phyloP scores from a whole-genome alignment of 805 yeast genomes.

The Kregervanrija delftensis region DNA sequence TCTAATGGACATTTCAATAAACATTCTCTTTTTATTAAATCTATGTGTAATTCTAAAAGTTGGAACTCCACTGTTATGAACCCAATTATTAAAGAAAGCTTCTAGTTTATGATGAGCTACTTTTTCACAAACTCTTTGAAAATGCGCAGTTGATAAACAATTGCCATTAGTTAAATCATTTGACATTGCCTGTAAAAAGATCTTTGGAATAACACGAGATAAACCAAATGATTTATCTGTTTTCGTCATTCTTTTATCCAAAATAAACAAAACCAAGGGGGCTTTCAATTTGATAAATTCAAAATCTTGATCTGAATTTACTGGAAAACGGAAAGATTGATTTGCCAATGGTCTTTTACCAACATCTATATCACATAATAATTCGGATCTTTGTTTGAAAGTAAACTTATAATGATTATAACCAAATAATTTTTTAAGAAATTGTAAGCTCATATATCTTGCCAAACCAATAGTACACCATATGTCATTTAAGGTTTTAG shows the following conservation, averaged over 20 bases:
- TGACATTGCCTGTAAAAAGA: conserved; percentile 91
- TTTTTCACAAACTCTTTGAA: conserved; percentile 90
- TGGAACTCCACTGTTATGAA: conserved; percentile 83
- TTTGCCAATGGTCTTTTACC: conserved; percentile 77
- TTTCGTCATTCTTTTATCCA: conserved; percentile 91
- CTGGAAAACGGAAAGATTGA: conserved; percentile 61
- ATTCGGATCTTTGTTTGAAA: conserved; percentile 57
- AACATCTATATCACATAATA: conserved; percentile 65
- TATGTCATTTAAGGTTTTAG: conserved; percentile 66
- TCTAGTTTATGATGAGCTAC: conserved; percentile 84
- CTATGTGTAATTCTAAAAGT: conserved; percentile 81
- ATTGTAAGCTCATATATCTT: conserved; percentile 72
- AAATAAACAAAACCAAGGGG: conserved; percentile 74
- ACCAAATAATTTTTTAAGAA: conserved; percentile 69
- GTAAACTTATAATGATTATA: conserved; percentile 71
- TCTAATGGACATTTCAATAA: conserved; percentile 88
- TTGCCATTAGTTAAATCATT: conserved; percentile 80
- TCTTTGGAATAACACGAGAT: conserved; percentile 83
- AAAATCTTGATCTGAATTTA: conserved; percentile 49
- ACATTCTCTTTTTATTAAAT: conserved; percentile 88
- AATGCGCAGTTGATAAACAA: conserved; percentile 71
- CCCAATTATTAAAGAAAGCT: conserved; percentile 88
- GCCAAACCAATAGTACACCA: conserved; percentile 91
- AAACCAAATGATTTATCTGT: conserved; percentile 92
- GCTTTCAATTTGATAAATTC: conserved; percentile 71